Evolutionary conservation across 2,329 filamentous ascomycete species (phyloP).

Genomic region (Plectosphaerella sp.): DNA sequence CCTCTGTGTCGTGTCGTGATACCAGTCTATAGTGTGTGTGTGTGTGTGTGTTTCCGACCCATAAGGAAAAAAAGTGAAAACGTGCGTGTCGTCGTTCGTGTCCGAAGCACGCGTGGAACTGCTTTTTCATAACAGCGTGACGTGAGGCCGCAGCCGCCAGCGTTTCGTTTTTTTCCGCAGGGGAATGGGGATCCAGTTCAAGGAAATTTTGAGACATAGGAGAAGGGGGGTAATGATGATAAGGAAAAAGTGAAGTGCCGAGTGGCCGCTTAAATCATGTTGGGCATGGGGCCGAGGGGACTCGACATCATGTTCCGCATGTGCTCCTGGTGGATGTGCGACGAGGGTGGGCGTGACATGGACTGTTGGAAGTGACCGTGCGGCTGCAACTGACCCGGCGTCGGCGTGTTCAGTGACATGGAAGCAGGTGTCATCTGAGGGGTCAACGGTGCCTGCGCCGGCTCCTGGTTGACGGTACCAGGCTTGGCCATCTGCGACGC

Average conservation of each 20-base stretch:
- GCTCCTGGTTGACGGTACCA: conserved; percentile 30
- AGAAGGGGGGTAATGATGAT: background rate
- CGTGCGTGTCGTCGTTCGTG: conserved; percentile 8
- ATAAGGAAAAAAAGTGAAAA: conserved; percentile 4
- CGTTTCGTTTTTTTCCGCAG: background rate
- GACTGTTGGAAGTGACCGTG: conserved; percentile 1
- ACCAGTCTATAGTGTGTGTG: background rate
- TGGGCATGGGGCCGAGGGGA: background rate
- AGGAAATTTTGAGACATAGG: background rate
- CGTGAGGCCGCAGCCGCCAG: background rate
- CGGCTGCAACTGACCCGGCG: conserved; percentile 22
- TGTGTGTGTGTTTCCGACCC: background rate
- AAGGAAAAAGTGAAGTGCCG: background rate
- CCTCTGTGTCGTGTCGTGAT: background rate
- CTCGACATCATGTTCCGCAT: conserved; percentile 3
- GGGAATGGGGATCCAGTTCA: background rate
- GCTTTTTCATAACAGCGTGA: background rate
- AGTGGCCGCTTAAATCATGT: background rate
- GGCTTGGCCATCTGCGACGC: conserved; percentile 40
- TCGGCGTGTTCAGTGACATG: conserved; percentile 32
- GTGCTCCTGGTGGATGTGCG: background rate
- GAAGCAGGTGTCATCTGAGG: conserved; percentile 37
- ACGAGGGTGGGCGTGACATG: background rate
- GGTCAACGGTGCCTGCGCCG: conserved; percentile 29
- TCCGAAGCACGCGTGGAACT: background rate